Base-by-base conservation (phyloP, 352 stramenopile genomes). In the Pythium folliculosum region DNA sequence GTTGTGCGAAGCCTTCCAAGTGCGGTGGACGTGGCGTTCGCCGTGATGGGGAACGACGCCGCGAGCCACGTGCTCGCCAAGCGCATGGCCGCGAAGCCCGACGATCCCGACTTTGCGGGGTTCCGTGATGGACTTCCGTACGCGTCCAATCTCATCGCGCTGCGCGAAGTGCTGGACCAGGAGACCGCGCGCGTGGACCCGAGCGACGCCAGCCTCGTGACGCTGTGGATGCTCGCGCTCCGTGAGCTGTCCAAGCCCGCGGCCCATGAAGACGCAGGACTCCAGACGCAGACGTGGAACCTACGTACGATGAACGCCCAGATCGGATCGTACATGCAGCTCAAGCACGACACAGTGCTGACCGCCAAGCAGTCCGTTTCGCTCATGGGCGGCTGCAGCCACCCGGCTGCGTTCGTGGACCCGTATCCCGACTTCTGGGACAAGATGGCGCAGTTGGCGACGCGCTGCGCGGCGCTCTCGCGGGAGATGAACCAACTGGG, bases 341-440 rank as follows among this genome's bases (percentile, higher is more conserved):
- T 70, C 1, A 63, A 63, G n/a, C 67, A 73, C 43, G 67, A 74
- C 47, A 74, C 67, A 30, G 50, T 74, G 16, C 45, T 74, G 25
- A 67, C 69, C 23, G 61, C 67, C 13, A 74, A 74, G 57, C 67
- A 74, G 35, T 59, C 50, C 22, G 54, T 64, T 7, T 51, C 67
- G 32, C 57, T 67, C n/a, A n/a, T 45, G 16, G 62, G 40, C 5
- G 23, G 51, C 16, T 74, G 67, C 35, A 64, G 69, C 40, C 65
- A 74, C 38, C 40, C 61, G 3, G 63, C 62, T 23, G 67, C 62
- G 3, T 67, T 64, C 21, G 67, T 74, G 5, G 62, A 74, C 13
- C 67, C 62, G 10, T 74, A 67, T 32, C 62, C 67, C 21, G 22
- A 16, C 8, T 71, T 74, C 30, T 74, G 67, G 67, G 22, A 7